Conservation (phyloP, 1,284 basidiomycete genomes). For the Tilletiopsis washingtonensis region DNA sequence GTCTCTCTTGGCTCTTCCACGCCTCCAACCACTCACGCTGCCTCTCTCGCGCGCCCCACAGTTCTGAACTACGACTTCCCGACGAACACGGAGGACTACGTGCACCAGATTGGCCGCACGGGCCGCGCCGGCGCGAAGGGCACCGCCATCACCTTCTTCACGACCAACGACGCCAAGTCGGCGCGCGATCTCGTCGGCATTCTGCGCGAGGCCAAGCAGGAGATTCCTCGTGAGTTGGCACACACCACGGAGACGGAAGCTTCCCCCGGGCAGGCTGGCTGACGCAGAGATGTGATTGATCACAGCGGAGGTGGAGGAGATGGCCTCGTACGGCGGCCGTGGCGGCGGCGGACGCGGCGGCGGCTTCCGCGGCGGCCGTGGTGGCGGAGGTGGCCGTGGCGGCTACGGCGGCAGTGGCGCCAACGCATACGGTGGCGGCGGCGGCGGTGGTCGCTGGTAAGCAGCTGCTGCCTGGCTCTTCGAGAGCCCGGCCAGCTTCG, state of each 20-base stretch:
- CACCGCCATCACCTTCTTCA: slow-evolving; percentile 89
- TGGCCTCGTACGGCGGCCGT: slow-evolving; percentile 66
- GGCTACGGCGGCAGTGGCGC: slow-evolving; percentile 7
- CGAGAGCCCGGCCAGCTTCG: not conserved
- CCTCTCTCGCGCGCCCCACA: not conserved
- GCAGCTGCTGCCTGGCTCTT: not conserved
- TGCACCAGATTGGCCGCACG: slow-evolving; percentile 77
- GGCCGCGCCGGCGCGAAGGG: slow-evolving; percentile 66
- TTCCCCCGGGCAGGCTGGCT: not conserved
- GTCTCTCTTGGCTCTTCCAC: not conserved
- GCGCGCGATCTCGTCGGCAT: slow-evolving; percentile 86
- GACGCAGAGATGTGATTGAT: not conserved
- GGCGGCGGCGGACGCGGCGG: slow-evolving; percentile 30
- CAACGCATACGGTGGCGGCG: slow-evolving; percentile 1
- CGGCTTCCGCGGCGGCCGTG: slow-evolving; percentile 26
- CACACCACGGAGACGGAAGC: not conserved
- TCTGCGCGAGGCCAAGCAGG: slow-evolving; percentile 79
- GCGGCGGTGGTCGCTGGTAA: slow-evolving; percentile 7
- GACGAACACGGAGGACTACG: slow-evolving; percentile 90
- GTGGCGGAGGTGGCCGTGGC: slow-evolving; percentile 29
- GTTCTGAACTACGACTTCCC: slow-evolving; percentile 82
- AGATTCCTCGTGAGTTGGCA: slow-evolving; percentile 64
- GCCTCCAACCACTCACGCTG: no score
- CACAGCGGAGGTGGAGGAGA: slow-evolving; percentile 63
- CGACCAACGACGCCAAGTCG: slow-evolving; percentile 74